Evolutionary conservation across 768 basidiomycete genomes (phyloP).

Genomic region (Lactifluus piperatus): DNA sequence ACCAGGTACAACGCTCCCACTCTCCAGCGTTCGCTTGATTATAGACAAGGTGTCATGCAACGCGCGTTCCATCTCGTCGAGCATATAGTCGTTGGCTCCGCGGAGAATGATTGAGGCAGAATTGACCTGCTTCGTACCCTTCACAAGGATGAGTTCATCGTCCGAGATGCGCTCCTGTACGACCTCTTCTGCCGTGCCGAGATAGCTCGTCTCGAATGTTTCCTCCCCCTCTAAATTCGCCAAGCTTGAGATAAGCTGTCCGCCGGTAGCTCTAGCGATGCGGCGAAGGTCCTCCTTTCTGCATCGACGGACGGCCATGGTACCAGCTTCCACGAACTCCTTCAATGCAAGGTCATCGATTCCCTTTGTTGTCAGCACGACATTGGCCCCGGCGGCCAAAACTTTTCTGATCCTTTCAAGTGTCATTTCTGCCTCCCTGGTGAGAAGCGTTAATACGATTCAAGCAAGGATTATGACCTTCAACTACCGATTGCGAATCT

Average conservation of each 20-base stretch:
- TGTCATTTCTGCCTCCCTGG: conserved; percentile 90
- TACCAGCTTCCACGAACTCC: conserved; percentile 97
- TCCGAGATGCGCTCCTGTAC: conserved; percentile 97
- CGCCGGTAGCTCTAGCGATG: conserved; percentile 96
- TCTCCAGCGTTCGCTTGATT: conserved; percentile 95
- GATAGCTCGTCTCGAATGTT: conserved; percentile 84
- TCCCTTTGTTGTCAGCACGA: conserved; percentile 94
- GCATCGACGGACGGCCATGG: conserved; percentile 97
- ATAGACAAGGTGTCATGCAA: conserved; percentile 91
- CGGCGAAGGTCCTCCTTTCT: conserved; percentile 95
- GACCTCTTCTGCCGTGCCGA: conserved; percentile 94
- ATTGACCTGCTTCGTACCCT: conserved; percentile 94
- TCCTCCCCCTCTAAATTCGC: conserved; percentile 98
- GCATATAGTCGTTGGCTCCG: conserved; percentile 98
- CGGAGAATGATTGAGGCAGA: conserved; percentile 89
- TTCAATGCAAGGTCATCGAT: conserved; percentile 98
- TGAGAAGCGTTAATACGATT: conserved; percentile 1
- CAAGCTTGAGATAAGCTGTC: conserved; percentile 82
- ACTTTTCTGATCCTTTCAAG: conserved; percentile 95
- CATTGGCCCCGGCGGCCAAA: conserved; percentile 91
- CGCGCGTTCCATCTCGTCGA: conserved; percentile 98
- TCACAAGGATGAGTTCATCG: conserved; percentile 94
- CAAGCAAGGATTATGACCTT: not conserved
- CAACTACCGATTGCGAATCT: conserved; percentile 81
- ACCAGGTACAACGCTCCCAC: conserved; percentile 91